Percentiles rank a stretch among this genome's conserved stretches.
Evolutionary conservation across 2,329 filamentous ascomycete genomes (phyloP).

Genomic region (Neofusicoccum laricinum): DNA sequence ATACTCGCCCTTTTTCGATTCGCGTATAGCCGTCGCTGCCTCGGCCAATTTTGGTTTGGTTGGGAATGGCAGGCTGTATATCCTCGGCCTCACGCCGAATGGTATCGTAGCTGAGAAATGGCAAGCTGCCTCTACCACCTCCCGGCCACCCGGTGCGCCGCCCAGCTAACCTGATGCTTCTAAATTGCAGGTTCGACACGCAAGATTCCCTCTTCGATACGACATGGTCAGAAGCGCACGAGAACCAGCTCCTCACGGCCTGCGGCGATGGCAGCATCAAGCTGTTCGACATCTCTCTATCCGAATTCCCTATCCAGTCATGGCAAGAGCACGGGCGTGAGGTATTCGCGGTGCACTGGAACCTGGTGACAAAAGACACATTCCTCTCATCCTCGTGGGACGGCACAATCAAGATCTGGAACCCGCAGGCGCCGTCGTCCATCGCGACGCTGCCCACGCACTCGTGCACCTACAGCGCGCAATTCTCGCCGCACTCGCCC

Average conservation of each 20-base stretch:
- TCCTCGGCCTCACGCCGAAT: conserved; percentile 75
- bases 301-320: conserved; percentile 82
- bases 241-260: conserved; percentile 86
- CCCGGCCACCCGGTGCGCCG: background rate
- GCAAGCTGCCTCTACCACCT: conserved; percentile 41
- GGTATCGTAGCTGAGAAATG: conserved; percentile 83
- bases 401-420: conserved; percentile 94
- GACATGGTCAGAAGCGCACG: conserved; percentile 93
- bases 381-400: conserved; percentile 96
- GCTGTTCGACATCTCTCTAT: conserved; percentile 80
- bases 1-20: conserved; percentile 98
- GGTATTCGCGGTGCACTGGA: conserved; percentile 91
- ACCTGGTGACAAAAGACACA: conserved; percentile 81
- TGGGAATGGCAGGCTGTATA: conserved; percentile 87
- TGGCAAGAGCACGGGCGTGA: conserved; percentile 94
- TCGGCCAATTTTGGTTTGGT: conserved; percentile 97
- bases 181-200: conserved; percentile 72
- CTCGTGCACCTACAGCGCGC: conserved; percentile 89
- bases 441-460: conserved; percentile 86
- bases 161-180: background rate
- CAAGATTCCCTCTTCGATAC: conserved; percentile 96
- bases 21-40: conserved; percentile 81
- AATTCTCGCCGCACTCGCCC: conserved; percentile 85
- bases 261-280: conserved; percentile 94
- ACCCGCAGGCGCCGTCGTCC: conserved; percentile 70